phyloP scores from a whole-genome alignment of 768 basidiomycete species.

The Daedaleopsis nitida region DNA sequence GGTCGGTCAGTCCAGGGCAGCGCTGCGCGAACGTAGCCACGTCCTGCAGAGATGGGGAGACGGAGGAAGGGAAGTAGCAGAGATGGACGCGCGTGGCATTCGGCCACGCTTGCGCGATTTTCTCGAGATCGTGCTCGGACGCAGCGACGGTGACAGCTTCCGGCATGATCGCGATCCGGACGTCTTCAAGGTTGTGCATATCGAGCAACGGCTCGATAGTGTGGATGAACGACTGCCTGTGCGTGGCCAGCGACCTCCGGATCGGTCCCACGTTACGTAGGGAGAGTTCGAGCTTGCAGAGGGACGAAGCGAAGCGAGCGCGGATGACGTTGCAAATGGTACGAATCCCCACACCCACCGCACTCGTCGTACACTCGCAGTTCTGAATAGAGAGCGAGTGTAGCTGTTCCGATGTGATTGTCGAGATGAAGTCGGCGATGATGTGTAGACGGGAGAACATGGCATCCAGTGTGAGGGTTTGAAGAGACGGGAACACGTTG shows the following conservation, averaged over 20 bases:
- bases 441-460: constrained; percentile 2
- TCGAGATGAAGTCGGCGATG: constrained; percentile 4
- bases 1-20: constrained; percentile 4
- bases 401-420: constrained; percentile 5
- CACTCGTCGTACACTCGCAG: constrained; percentile 5
- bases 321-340: constrained; percentile 5
- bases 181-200: constrained; percentile 9
- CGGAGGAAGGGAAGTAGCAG: background rate
- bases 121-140: constrained; percentile 10
- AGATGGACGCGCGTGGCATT: constrained; percentile 9
- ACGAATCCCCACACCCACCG: background rate
- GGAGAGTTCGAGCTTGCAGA: constrained; percentile 4
- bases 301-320: background rate
- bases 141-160: constrained; percentile 2
- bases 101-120: constrained; percentile 12
- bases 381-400: background rate
- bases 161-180: background rate
- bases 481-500: constrained; percentile 4
- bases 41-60: background rate
- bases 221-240: constrained; percentile 2
- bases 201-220: constrained; percentile 8
- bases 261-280: constrained; percentile 1
- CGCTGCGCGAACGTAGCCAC: constrained; percentile 1
- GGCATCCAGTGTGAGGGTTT: constrained; percentile 13
- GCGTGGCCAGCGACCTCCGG: background rate